phyloP scores from a whole-genome alignment of 1,139 yeast genomes.

The Magnusiomyces fungicola region DNA sequence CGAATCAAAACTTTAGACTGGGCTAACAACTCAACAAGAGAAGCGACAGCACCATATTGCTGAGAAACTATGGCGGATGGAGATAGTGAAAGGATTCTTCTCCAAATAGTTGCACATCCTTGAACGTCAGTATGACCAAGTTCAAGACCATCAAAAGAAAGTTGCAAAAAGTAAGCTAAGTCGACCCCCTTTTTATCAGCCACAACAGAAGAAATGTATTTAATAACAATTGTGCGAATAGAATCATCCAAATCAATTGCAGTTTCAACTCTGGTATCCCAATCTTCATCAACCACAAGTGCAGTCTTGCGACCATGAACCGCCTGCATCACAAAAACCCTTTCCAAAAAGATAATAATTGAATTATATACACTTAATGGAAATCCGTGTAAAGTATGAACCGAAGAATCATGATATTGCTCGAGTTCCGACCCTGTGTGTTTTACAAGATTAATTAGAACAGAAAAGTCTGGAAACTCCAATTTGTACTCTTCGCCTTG shows the following conservation, averaged over 20 bases:
- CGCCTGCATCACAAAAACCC: conserved; percentile 60
- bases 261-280: conserved; percentile 67
- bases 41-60: conserved; percentile 8
- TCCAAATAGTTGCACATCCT: conserved; percentile 26
- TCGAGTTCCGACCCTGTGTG: conserved; percentile 3
- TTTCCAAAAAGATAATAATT: conserved; percentile 30
- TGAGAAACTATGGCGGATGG: conserved; percentile 23
- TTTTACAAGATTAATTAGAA: conserved; percentile 18
- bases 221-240: conserved; percentile 39
- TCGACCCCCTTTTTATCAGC: conserved; percentile 8
- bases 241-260: conserved; percentile 56
- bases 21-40: conserved; percentile 21
- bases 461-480: conserved; percentile 29
- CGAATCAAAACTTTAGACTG: conserved; percentile 25
- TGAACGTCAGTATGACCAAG: conserved; percentile 14
- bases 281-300: conserved; percentile 61
- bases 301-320: conserved; percentile 46
- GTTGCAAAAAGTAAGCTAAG: conserved; percentile 24
- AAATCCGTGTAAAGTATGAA: conserved; percentile 18
- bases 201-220: conserved; percentile 19
- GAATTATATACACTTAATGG: conserved; percentile 29
- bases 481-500: conserved; percentile 12
- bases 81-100: conserved; percentile 22
- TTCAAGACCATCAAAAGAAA: conserved; percentile 33
- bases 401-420: conserved; percentile 8